Evolutionary conservation across 257 asterid species (phyloP).

Genomic region (Nemophila menziesii): DNA sequence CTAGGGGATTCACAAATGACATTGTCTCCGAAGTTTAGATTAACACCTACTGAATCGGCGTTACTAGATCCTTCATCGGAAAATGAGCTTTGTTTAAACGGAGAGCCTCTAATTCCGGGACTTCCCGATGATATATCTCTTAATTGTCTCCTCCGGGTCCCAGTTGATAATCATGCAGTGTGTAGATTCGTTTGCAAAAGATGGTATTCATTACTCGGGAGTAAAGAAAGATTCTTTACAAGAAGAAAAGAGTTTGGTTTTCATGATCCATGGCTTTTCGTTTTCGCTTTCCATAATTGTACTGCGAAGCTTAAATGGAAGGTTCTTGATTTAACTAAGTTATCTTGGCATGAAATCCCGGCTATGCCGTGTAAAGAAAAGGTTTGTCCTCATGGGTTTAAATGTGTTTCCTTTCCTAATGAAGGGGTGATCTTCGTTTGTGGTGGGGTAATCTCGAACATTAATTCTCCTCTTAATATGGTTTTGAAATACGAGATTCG

Average conservation of each 20-base stretch:
- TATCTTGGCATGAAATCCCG: conserved; percentile 80
- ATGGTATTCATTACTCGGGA: conserved; percentile 68
- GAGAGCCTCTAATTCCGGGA: conserved; percentile 72
- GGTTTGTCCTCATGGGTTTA: conserved; percentile 76
- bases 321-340: conserved; percentile 55
- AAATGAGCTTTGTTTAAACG: conserved; percentile 26
- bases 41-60: conserved; percentile 41
- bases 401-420: conserved; percentile 65
- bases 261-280: conserved; percentile 83
- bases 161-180: conserved; percentile 40
- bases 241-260: conserved; percentile 69
- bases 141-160: conserved; percentile 78
- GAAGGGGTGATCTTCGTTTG: conserved; percentile 71
- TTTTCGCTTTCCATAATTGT: conserved; percentile 72
- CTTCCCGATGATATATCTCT: conserved; percentile 93
- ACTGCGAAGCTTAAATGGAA: conserved; percentile 81
- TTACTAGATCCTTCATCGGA: conserved; percentile 43
- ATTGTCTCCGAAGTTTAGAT: conserved; percentile 61
- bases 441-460: conserved; percentile 72
- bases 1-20: conserved; percentile 84
- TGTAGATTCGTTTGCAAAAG: conserved; percentile 58
- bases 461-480: conserved; percentile 72
- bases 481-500: conserved; percentile 72
- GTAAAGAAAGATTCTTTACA: conserved; percentile 61
- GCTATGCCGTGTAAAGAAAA: conserved; percentile 93